phyloP scores from a whole-genome alignment of 805 yeast species.

The Monosporozyma aquatica region DNA sequence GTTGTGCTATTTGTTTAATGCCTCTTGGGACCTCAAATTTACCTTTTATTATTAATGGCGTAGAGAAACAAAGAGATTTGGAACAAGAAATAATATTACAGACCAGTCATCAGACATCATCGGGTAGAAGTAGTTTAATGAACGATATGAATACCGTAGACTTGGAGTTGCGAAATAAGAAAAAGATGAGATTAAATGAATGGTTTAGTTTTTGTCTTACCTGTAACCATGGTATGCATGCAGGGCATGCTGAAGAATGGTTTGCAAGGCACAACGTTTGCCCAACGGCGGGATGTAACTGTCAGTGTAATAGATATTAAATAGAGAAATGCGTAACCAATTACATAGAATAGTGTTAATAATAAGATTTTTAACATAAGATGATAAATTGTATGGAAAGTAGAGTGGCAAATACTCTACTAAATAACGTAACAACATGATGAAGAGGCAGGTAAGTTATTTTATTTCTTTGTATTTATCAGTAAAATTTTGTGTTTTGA shows the following conservation, averaged over 20 bases:
- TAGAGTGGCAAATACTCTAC: no score
- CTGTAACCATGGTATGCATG: constrained; percentile 92
- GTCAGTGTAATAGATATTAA: constrained; percentile 59
- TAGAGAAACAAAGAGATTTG: constrained; percentile 1
- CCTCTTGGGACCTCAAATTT: constrained; percentile 52
- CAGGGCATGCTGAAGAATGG: constrained; percentile 95
- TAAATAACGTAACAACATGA: no score
- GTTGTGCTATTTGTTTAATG: constrained; percentile 82
- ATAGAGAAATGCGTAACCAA: no score
- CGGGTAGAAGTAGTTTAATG: background rate
- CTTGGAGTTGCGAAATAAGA: constrained; percentile 5
- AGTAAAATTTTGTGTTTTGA: no score
- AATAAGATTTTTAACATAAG: no score
- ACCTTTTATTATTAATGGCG: constrained; percentile 28
- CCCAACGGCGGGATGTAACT: constrained; percentile 89
- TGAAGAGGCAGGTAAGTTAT: no score
- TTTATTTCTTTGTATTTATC: no score
- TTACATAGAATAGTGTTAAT: no score
- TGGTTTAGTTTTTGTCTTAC: constrained; percentile 90
- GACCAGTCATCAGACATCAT: background rate
- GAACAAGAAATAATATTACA: background rate
- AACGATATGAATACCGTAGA: background rate
- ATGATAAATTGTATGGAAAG: no score
- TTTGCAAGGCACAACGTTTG: constrained; percentile 78
- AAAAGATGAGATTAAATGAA: constrained; percentile 41